Evolutionary conservation across 306 rosid species (phyloP).

Genomic region (Vicia faba): DNA sequence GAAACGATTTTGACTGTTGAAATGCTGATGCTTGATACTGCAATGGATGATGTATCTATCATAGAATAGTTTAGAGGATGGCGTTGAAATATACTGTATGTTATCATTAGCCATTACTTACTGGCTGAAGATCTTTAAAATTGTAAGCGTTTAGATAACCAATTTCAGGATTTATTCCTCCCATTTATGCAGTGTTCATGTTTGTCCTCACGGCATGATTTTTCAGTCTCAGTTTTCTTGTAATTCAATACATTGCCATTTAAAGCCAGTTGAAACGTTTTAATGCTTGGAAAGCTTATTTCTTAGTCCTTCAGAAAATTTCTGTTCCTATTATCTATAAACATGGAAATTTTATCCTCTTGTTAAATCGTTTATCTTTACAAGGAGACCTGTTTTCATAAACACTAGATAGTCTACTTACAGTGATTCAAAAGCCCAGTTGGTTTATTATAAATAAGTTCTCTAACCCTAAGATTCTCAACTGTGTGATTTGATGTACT

Average conservation of each 20-base stretch:
- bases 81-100: background rate
- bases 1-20: background rate
- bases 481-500: conserved; percentile 36
- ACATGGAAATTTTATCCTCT: conserved; percentile 7
- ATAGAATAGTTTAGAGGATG: conserved; percentile 9
- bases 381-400: conserved; percentile 9
- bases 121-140: background rate
- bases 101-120: background rate
- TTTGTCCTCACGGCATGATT: background rate
- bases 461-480: conserved; percentile 15
- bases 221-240: conserved; percentile 12
- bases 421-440: conserved; percentile 4
- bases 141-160: background rate
- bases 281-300: conserved; percentile 21
- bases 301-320: conserved; percentile 9
- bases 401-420: conserved; percentile 25
- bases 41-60: conserved; percentile 7
- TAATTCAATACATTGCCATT: conserved; percentile 3
- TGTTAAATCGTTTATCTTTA: conserved; percentile 24
- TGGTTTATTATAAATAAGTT: conserved; percentile 8
- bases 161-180: background rate
- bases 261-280: conserved; percentile 20
- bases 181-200: conserved; percentile 11
- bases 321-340: conserved; percentile 7
- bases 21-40: conserved; percentile 2